Base-by-base conservation (phyloP, 768 basidiomycete species). In the Gloeopeniophorella convolvens region DNA sequence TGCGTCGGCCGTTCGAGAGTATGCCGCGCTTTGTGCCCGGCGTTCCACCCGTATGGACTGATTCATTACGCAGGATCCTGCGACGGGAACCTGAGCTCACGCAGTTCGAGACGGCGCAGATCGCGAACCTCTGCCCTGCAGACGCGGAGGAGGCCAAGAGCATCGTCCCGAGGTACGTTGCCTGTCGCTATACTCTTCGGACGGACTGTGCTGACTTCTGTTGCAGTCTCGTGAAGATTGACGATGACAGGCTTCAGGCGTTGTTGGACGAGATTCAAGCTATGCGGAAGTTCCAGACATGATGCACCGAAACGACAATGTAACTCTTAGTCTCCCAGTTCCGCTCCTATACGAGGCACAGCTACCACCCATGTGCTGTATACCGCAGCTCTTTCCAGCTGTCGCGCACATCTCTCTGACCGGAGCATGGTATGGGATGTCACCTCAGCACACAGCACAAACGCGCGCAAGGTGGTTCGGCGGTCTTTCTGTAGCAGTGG, bases 101-200 rank as follows among this genome's bases (percentile, higher is more conserved):
- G 2, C 88, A 89, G 60, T 94, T 93, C 58, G 92, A 95, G 71
- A 87, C 87, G 4, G 90, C 91, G 2, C 92, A 95, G 63, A 87
- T 95, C 45, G 89, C 89, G 13, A 95, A 95, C 60, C 67, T 95
- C 47, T 91, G 89, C 62, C 92, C 92, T 12, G 87, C 82, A 33
- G 82, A 83, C 51, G 78, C 88, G 4, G 92, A 95, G 58, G 93
- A 95, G 66, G 86, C 91, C 23, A 94, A 92, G 71, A 91, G 91
- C 60, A 77, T 92, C 45, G 72, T 95, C 28, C 92, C 92, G 6
- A 94, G 90, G 91, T 85, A 45, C 16, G 70, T 59, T 31, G 9
- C 9, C 45, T 23, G 15, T 18, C 20, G 10, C 30, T 34, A 7
- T 39, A 31, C 42, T 36, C 16, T 33, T 12, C 43, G 24, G 5